These are phyloP conservation scores for Raphidocelis subcapitata DNA, from an alignment of 139 green algal genomes.

Conservation along the genomic window DNA sequence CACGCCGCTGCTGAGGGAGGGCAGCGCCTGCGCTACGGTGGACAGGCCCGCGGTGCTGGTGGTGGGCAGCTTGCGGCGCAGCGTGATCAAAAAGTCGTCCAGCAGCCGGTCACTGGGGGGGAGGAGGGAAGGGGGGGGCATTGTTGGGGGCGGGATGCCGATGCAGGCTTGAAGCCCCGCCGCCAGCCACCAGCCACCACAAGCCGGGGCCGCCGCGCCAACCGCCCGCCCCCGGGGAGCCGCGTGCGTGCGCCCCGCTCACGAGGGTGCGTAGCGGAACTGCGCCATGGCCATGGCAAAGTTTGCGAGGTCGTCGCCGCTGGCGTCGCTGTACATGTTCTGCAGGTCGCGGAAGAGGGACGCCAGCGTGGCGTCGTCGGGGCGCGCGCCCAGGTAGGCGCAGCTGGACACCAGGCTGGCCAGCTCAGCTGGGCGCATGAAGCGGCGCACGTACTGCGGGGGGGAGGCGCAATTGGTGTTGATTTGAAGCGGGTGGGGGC, in stretches of 20 bases:
- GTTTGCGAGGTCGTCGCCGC: constrained; percentile 23
- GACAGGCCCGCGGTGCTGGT: constrained; percentile 7
- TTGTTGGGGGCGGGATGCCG: no score
- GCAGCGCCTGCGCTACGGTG: constrained; percentile 14
- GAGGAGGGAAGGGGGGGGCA: neutral
- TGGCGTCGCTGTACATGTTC: neutral
- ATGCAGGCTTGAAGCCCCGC: no score
- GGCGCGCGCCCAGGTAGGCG: constrained; percentile 14
- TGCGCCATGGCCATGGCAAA: constrained; percentile 23
- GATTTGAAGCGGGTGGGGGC: no score
- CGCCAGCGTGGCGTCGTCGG: neutral
- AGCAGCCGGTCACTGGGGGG: constrained; percentile 14
- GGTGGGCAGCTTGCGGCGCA: constrained; percentile 15
- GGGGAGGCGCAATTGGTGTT: no score
- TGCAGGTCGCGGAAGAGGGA: neutral
- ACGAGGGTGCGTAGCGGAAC: constrained; percentile 17
- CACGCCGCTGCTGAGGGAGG: constrained; percentile 12
- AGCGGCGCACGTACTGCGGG: neutral
- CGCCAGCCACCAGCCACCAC: no score
- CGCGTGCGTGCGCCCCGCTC: neutral
- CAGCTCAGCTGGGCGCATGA: constrained; percentile 1
- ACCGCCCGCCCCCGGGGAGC: no score
- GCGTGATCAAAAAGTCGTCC: constrained; percentile 22
- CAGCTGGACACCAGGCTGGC: constrained; percentile 24
- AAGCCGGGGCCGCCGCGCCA: no score